These are phyloP conservation scores for Candida labiduridarum DNA, from an alignment of 1,139 yeast genomes.

Conservation along the genomic window DNA sequence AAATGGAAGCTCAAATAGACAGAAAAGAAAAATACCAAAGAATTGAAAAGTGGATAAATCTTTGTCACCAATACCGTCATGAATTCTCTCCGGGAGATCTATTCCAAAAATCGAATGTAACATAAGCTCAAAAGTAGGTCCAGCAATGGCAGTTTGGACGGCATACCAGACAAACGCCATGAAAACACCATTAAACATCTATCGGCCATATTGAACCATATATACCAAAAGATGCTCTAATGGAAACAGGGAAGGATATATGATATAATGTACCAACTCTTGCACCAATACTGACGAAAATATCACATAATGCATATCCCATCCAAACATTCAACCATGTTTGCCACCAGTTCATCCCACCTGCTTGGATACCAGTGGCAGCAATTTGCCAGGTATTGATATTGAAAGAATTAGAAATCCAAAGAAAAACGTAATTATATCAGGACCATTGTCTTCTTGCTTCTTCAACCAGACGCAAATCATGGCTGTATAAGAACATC, in stretches of 20 bases:
- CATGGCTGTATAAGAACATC: slow-evolving; percentile 68
- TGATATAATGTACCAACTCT: slow-evolving; percentile 76
- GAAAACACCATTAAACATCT: slow-evolving; percentile 72
- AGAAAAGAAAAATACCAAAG: slow-evolving; percentile 74
- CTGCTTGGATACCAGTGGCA: slow-evolving; percentile 69
- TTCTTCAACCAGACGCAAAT: slow-evolving; percentile 74
- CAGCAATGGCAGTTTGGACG: slow-evolving; percentile 82
- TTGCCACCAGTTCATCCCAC: slow-evolving; percentile 87
- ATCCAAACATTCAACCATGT: slow-evolving; percentile 85
- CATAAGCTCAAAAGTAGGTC: slow-evolving; percentile 77
- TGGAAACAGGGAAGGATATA: slow-evolving; percentile 75
- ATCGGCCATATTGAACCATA: slow-evolving; percentile 83
- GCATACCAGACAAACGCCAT: slow-evolving; percentile 87
- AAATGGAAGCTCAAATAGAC: slow-evolving; percentile 77
- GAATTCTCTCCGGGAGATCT: slow-evolving; percentile 46
- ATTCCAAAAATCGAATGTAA: slow-evolving; percentile 67
- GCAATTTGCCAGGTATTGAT: slow-evolving; percentile 92
- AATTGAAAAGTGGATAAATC: slow-evolving; percentile 65
- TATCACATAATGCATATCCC: slow-evolving; percentile 62
- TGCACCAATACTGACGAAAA: slow-evolving; percentile 64
- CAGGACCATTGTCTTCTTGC: slow-evolving; percentile 76
- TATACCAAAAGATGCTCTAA: slow-evolving; percentile 77
- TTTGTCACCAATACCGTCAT: slow-evolving; percentile 52
- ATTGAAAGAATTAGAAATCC: slow-evolving; percentile 88
- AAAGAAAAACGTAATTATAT: slow-evolving; percentile 75